These are phyloP conservation scores for Rhodamnia rubescens DNA, from an alignment of 345 rosid genomes.

Conservation along the genomic window DNA sequence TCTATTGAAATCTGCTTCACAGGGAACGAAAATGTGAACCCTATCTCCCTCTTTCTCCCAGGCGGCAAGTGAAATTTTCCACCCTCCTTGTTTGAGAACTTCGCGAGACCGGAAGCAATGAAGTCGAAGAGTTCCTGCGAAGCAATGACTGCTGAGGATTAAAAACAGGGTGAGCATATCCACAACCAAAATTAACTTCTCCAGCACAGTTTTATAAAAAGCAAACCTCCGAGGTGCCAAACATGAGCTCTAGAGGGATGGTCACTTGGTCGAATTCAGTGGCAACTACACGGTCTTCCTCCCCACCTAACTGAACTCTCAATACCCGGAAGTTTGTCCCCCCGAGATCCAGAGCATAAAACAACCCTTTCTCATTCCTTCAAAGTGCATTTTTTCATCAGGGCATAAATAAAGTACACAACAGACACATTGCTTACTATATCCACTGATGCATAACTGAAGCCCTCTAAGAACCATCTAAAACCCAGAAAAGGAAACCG, in stretches of 20 bases:
- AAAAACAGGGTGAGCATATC: background rate
- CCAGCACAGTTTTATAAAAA: background rate
- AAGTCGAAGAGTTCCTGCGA: slow-evolving; percentile 62
- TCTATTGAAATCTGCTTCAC: slow-evolving; percentile 66
- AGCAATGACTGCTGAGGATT: background rate
- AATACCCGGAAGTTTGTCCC: slow-evolving; percentile 76
- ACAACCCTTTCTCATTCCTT: slow-evolving; percentile 79
- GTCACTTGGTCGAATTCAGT: slow-evolving; percentile 59
- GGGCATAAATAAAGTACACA: background rate
- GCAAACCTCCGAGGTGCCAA: slow-evolving; percentile 65
- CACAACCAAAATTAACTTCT: background rate
- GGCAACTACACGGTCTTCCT: slow-evolving; percentile 43
- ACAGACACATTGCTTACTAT: background rate
- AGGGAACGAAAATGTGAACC: slow-evolving; percentile 87
- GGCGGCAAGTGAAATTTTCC: slow-evolving; percentile 34
- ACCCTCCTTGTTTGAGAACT: slow-evolving; percentile 40
- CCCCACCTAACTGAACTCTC: slow-evolving; percentile 73
- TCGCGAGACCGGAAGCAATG: slow-evolving; percentile 51
- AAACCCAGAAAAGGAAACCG: background rate
- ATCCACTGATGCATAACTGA: background rate
- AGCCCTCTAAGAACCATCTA: background rate
- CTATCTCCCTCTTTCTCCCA: slow-evolving; percentile 68
- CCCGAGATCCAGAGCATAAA: slow-evolving; percentile 87
- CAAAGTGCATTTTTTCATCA: background rate
- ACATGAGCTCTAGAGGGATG: slow-evolving; percentile 67